A percentile compares a stretch with the other conserved stretches of the same genome.
Conservation (phyloP, 768 basidiomycete species). For the Agrocybe pediades region DNA sequence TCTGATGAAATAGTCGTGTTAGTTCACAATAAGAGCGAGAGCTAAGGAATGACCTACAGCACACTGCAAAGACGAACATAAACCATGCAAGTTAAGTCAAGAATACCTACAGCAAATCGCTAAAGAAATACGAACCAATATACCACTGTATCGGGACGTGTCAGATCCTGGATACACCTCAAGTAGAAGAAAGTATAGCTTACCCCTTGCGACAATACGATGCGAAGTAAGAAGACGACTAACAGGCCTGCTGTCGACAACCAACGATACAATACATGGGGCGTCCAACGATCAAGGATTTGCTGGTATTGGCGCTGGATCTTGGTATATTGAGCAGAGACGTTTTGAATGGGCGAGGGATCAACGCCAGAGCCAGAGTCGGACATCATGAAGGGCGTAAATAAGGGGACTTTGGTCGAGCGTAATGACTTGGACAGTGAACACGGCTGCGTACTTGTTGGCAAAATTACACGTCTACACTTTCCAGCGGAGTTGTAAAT, state of each 20-base stretch:
- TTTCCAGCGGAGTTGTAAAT: constrained; percentile 31
- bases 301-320: constrained; percentile 83
- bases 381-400: constrained; percentile 50
- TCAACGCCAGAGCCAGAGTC: constrained; percentile 47
- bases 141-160: constrained; percentile 66
- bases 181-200: constrained; percentile 33
- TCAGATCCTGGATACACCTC: constrained; percentile 13
- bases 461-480: constrained; percentile 9
- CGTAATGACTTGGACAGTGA: constrained; percentile 10
- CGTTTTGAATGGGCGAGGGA: constrained; percentile 48
- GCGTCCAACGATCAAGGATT: constrained; percentile 89
- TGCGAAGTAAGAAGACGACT: constrained; percentile 78
- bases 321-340: constrained; percentile 49
- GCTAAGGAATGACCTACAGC: constrained; percentile 45
- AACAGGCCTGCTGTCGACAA: constrained; percentile 71
- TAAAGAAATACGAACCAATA: constrained; percentile 66
- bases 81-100: background rate
- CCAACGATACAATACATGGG: constrained; percentile 90
- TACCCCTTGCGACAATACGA: constrained; percentile 88
- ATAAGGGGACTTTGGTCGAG: constrained; percentile 11
- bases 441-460: constrained; percentile 24
- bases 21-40: background rate
- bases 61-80: constrained; percentile 43
- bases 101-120: background rate
- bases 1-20: constrained; percentile 42